phyloP scores from a whole-genome alignment of 176 grass and related monocot species.

The Themeda triandra region DNA sequence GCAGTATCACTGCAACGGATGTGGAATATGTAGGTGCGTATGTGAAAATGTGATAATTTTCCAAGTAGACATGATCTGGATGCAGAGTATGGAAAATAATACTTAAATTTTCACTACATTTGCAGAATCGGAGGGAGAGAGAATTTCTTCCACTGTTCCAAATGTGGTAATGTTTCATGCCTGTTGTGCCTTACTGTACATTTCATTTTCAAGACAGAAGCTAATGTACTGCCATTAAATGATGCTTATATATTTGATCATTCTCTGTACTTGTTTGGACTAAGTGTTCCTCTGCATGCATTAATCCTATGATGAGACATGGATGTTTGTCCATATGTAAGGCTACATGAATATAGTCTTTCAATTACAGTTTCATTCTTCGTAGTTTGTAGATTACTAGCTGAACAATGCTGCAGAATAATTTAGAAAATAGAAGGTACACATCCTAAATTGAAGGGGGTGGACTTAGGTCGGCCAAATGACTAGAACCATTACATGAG shows the following conservation, averaged over 20 bases:
- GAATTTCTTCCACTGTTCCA: conserved; percentile 93
- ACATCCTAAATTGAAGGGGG: neutral
- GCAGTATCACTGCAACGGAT: conserved; percentile 88
- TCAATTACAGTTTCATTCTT: neutral
- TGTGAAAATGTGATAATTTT: neutral
- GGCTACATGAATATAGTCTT: neutral
- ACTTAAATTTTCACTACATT: conserved; percentile 10
- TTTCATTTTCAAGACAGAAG: neutral
- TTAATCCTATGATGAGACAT: neutral
- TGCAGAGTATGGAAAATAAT: neutral
- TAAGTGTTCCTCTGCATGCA: neutral
- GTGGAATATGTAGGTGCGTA: conserved; percentile 89
- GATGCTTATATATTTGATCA: neutral
- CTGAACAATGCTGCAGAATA: neutral
- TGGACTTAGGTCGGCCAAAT: neutral
- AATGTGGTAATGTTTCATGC: conserved; percentile 58
- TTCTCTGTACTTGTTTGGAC: neutral
- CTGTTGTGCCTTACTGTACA: neutral
- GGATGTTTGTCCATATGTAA: neutral
- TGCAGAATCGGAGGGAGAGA: conserved; percentile 85
- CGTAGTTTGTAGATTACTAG: neutral
- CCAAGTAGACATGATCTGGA: neutral
- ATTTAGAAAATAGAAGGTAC: neutral
- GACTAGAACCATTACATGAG: neutral
- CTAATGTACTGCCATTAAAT: neutral